A percentile compares a stretch with the other conserved stretches of the same genome.
Conservation (phyloP, 495 filamentous ascomycete genomes). For the Aspergillus haitiensis region DNA sequence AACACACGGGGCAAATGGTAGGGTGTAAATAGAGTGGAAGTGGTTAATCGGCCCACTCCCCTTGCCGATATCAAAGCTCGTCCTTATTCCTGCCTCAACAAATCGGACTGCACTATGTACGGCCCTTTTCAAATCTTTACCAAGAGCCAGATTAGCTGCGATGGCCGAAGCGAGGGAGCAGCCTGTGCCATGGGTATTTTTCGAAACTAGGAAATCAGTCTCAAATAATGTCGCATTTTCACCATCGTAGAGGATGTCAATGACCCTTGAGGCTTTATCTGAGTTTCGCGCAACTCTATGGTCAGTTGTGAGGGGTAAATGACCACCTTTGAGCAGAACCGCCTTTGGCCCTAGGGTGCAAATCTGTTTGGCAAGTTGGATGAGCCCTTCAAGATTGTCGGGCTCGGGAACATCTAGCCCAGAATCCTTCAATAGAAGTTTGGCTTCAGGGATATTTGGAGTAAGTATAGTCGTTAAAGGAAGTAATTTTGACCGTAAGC, state of each 20-base stretch:
- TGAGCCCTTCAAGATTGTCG: constrained; percentile 58
- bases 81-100: constrained; percentile 80
- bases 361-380: constrained; percentile 65
- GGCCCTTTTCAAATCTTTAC: constrained; percentile 59
- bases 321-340: constrained; percentile 89
- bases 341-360: constrained; percentile 69
- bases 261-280: constrained; percentile 61
- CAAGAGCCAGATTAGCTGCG: constrained; percentile 77
- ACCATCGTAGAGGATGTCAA: constrained; percentile 73
- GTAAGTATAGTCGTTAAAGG: constrained; percentile 78
- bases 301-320: constrained; percentile 73
- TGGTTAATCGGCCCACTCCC: constrained; percentile 92
- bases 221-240: constrained; percentile 58
- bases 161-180: constrained; percentile 95
- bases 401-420: constrained; percentile 52
- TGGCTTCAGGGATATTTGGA: constrained; percentile 89
- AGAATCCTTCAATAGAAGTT: constrained; percentile 63
- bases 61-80: constrained; percentile 68
- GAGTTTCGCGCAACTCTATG: constrained; percentile 50
- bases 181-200: constrained; percentile 92
- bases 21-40: constrained; percentile 77
- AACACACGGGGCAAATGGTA: constrained; percentile 81
- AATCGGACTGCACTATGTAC: constrained; percentile 74
- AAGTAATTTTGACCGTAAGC: constrained; percentile 66
- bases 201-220: constrained; percentile 64